Percentiles rank a stretch among this genome's conserved stretches.
These are phyloP conservation scores for Suhomyces atakaporum DNA, from an alignment of 1,139 yeast genomes.

Conservation along the genomic window DNA sequence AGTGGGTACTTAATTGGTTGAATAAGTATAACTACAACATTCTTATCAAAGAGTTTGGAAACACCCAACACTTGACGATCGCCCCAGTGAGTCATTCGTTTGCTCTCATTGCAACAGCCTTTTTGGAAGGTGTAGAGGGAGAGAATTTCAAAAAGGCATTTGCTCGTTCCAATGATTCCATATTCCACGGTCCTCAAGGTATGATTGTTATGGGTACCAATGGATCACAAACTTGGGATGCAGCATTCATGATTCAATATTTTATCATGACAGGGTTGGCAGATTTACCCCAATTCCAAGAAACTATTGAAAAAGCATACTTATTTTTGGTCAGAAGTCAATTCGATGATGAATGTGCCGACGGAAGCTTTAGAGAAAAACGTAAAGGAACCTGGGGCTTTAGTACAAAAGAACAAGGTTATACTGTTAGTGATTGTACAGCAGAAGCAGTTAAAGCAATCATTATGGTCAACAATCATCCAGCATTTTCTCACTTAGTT, in stretches of 20 bases:
- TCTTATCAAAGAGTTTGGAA: constrained; percentile 70
- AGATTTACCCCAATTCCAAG: constrained; percentile 64
- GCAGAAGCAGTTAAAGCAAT: constrained; percentile 96
- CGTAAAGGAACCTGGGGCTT: constrained; percentile 97
- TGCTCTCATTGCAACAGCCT: constrained; percentile 67
- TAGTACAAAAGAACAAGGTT: constrained; percentile 93
- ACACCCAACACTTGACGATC: constrained; percentile 81
- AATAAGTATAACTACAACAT: constrained; percentile 60
- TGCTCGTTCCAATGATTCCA: constrained; percentile 68
- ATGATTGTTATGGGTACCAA: constrained; percentile 95
- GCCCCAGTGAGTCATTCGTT: constrained; percentile 95
- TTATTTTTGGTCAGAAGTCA: constrained; percentile 79
- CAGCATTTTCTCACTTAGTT: constrained; percentile 47
- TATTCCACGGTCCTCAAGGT: constrained; percentile 89
- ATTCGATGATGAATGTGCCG: constrained; percentile 75
- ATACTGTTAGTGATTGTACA: constrained; percentile 95
- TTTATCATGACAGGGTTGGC: constrained; percentile 79
- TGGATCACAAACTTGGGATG: constrained; percentile 98
- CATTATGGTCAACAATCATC: constrained; percentile 80
- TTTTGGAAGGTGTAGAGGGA: constrained; percentile 73
- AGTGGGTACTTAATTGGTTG: constrained; percentile 61
- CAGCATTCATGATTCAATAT: constrained; percentile 86
- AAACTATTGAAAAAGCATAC: constrained; percentile 63
- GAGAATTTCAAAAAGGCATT: constrained; percentile 56
- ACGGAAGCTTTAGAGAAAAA: constrained; percentile 79